Percentiles rank a stretch among this genome's conserved stretches.
Evolutionary conservation across 1,139 yeast genomes (phyloP).

Genomic region (Yueomyces sp.): DNA sequence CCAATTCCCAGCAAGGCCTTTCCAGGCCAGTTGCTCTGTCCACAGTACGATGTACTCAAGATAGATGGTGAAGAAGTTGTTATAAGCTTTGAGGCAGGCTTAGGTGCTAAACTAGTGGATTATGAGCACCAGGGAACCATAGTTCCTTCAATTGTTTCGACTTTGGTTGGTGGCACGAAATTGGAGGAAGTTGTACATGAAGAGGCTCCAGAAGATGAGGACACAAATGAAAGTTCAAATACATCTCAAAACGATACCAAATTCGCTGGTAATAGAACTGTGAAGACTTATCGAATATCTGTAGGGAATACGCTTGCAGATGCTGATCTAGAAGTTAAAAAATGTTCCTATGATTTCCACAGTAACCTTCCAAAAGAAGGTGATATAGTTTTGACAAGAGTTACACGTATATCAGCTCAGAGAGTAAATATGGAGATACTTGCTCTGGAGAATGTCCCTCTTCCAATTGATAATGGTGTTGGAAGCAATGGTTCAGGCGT

Average conservation of each 20-base stretch:
- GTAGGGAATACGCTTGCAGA: conserved; percentile 10
- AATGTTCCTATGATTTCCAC: conserved; percentile 23
- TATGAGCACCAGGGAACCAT: conserved; percentile 12
- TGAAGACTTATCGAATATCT: conserved; percentile 8
- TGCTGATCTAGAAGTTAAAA: conserved; percentile 8
- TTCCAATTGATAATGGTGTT: conserved; percentile 45
- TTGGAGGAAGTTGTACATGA: conserved; percentile 15
- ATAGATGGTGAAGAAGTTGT: conserved; percentile 18
- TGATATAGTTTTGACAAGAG: conserved; percentile 68
- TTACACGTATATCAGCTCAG: conserved; percentile 47
- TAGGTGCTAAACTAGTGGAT: conserved; percentile 28
- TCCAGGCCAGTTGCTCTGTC: conserved; percentile 66
- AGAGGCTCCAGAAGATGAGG: conserved; percentile 8
- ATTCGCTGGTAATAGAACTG: conserved; percentile 6
- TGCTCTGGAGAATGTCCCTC: conserved; percentile 54
- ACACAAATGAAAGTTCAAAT: conserved; percentile 5
- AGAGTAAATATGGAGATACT: conserved; percentile 79
- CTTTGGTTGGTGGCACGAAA: conserved; percentile 49
- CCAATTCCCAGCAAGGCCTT: conserved; percentile 29
- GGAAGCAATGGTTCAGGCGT: conserved; percentile 45
- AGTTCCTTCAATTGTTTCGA: conserved; percentile 44
- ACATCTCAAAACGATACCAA: background rate
- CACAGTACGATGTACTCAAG: conserved; percentile 25
- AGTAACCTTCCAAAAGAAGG: conserved; percentile 71
- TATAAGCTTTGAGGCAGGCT: conserved; percentile 35